Conservation (phyloP, 2,329 filamentous ascomycete species). For the Plectosphaerella sp. region DNA sequence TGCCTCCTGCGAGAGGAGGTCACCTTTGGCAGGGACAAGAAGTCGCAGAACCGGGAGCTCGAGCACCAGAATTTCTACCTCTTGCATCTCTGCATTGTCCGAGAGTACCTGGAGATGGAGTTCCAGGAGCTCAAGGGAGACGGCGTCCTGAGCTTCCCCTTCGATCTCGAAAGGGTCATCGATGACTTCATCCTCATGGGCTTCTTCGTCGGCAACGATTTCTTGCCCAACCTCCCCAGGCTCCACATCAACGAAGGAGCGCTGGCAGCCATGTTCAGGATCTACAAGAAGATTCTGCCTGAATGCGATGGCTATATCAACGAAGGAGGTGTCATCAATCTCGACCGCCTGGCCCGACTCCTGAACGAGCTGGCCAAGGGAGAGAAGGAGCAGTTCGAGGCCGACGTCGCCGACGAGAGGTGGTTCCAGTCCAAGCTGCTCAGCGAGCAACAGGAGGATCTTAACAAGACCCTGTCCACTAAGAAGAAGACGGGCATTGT, state of each 20-base stretch:
- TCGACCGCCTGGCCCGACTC: constrained; percentile 71
- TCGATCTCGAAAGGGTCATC: constrained; percentile 93
- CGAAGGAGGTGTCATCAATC: constrained; percentile 86
- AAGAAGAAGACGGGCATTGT: constrained; percentile 52
- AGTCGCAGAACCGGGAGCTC: constrained; percentile 81
- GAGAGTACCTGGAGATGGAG: constrained; percentile 94
- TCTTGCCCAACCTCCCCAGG: constrained; percentile 92
- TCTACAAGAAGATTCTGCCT: constrained; percentile 89
- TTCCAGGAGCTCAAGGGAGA: constrained; percentile 86
- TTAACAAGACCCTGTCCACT: constrained; percentile 40
- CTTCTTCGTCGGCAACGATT: constrained; percentile 99
- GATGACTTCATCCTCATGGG: constrained; percentile 99
- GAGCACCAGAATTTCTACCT: constrained; percentile 99
- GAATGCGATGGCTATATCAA: constrained; percentile 93
- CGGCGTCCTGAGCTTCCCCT: constrained; percentile 68
- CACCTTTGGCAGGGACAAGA: constrained; percentile 85
- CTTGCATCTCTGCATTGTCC: constrained; percentile 93
- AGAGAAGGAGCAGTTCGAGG: constrained; percentile 89
- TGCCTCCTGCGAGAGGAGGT: constrained; percentile 96
- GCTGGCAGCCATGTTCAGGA: constrained; percentile 91
- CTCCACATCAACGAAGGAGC: constrained; percentile 98
- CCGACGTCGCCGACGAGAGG: constrained; percentile 79
- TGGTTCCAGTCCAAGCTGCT: constrained; percentile 89
- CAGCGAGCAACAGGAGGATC: constrained; percentile 56
- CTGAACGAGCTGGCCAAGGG: constrained; percentile 82